phyloP scores from a whole-genome alignment of 257 asterid species.

The Marsdenia floribunda region DNA sequence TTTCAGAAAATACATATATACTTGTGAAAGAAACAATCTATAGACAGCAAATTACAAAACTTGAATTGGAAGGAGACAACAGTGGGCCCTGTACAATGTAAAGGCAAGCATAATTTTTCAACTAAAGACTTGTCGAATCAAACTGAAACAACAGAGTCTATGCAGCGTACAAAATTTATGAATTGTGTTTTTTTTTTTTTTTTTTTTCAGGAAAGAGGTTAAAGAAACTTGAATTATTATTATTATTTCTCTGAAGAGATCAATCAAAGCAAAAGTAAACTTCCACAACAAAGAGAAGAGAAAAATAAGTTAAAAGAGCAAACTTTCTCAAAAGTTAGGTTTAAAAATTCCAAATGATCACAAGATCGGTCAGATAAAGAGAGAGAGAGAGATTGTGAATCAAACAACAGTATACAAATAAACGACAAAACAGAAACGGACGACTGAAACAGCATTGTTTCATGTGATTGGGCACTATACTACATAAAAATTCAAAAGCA shows the following conservation, averaged over 20 bases:
- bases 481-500: neutral
- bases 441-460: neutral
- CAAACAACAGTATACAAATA: neutral
- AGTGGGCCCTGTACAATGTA: neutral
- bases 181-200: too few relatives aligned
- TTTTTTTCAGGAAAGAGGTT: neutral
- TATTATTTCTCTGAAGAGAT: neutral
- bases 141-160: neutral
- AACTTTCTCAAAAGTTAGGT: neutral
- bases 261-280: neutral
- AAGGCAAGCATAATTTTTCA: neutral
- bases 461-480: neutral
- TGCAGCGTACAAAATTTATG: neutral
- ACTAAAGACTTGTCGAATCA: neutral
- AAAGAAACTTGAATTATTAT: neutral
- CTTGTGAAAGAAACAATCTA: neutral
- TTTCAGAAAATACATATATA: neutral
- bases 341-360: neutral
- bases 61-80: neutral
- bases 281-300: neutral
- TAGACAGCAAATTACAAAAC: neutral
- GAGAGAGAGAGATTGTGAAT: neutral
- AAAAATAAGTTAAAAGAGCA: neutral
- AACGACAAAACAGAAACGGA: neutral
- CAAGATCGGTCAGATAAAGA: neutral